Evolutionary conservation across 257 asterid species (phyloP), one percentile per base, ranked within the genome.

Genomic region (Penstemon barbatus): DNA sequence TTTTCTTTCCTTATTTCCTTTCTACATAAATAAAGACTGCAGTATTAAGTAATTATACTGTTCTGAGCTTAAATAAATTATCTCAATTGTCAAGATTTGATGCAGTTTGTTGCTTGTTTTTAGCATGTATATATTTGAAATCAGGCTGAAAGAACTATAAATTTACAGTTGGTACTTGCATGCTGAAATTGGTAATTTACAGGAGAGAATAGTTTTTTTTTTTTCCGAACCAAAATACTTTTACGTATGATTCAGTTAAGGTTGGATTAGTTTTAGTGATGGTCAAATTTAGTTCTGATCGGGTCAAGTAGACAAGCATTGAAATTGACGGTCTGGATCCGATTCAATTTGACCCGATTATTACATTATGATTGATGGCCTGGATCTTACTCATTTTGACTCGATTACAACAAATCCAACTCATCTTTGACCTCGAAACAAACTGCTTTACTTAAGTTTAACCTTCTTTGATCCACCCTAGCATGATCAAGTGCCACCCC

Each of bases 401-500:
- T 25, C 33, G 33, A 25, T 25, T 25, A 25, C 33, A 25, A 25
- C 33, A 25, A 1, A 25, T 25, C 33, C 33, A 2, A 25, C 33
- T 25, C 33, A 25, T 25, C 33, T 25, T 25, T 25, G 33, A 25
- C 33, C 33, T 25, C 3, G 33, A 25, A 25, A 25, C 33, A 25
- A 25, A 25, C 33, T 25, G 41, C 71, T 62, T 68, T 42, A 33
- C 36, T 44, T 25, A 37, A 57, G 19, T 13, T 40, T 42, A 36
- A 57, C 39, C 53, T 55, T 65, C 11, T 51, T 37, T 63, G 45
- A 41, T 53, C 12, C 44, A 75, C 36, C 71, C 68, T 75, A 63
- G 46, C 50, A 63, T 57, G 55, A 43, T 44, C 73, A 52, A 44
- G 43, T 57, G 46, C 18, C 40, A 57, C 33, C 33, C 33, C 33